Evolutionary conservation across 495 filamentous ascomycete genomes (phyloP), one percentile per base, ranked within the genome.

Genomic region (Chaetomium tenue): DNA sequence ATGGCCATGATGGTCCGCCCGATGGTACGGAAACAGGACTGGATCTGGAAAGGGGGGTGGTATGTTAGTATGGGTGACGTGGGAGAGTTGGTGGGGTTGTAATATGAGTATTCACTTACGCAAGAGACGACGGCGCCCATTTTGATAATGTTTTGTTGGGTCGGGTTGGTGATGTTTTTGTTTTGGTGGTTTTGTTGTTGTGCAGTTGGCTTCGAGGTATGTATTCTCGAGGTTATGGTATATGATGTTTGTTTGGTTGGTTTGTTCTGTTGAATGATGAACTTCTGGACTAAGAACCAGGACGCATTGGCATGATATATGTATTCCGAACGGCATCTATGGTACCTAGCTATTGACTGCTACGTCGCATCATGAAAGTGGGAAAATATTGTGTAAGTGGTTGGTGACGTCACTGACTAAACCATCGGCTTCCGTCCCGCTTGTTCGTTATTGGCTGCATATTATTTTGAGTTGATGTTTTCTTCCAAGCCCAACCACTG

Each of bases 61-160:
- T 37, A 37, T 37, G 44, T 28, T 63, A 65, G 37, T 50, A 20
- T 28, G 50, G 13, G 50, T n/a, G 20, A 8, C 2, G n/a, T 18
- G 9, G 20, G 22, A 50, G 20, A 25, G 20, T 50, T 50, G 15
- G n/a, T 26, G 13, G 22, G 1, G 33, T 8, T 46, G 51, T 12
- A 37, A 2, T 33, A 5, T 26, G 28, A 9, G 48, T 40, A 60
- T 54, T 28, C 63, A 88, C 92, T 69, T 93, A 98, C 93, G 71
- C 93, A 97, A 77, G 92, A 96, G 64, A 95, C 84, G 75, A 97
- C 90, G 79, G 91, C 93, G 80, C 93, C 93, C 93, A 98, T 98
- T 73, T 79, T 90, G 82, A 74, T 59, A 51, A 47, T 64, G 25
- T 18, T 37, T 16, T 42, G 58, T 61, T 58, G 47, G 46, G 37